These are phyloP conservation scores for Detonula confervacea DNA, from an alignment of 352 stramenopile species.

Conservation along the genomic window DNA sequence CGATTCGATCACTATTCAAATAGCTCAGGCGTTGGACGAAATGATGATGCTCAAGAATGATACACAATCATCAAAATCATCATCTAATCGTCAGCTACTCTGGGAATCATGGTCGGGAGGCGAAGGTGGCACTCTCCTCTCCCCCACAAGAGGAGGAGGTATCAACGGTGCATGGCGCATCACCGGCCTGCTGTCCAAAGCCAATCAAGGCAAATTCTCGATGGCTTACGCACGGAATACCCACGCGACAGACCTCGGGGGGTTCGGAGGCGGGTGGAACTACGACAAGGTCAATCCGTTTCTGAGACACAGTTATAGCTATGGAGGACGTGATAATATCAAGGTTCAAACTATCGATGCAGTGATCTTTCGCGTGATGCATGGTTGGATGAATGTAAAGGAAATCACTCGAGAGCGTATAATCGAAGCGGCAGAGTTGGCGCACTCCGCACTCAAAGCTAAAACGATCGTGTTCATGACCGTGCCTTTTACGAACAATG, in stretches of 20 bases:
- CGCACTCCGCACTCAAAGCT: slow-evolving; percentile 43
- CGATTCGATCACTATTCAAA: not conserved
- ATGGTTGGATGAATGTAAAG: slow-evolving; percentile 54
- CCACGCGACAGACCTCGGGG: no score
- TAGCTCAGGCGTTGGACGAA: not conserved
- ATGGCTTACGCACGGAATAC: no score
- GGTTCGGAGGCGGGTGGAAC: not conserved
- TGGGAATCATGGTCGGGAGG: not conserved
- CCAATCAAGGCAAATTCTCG: not conserved
- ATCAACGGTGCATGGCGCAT: not conserved
- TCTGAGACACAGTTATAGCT: not conserved
- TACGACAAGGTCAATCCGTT: not conserved
- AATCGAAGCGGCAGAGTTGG: slow-evolving; percentile 40
- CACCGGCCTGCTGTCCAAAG: not conserved
- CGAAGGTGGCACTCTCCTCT: not conserved
- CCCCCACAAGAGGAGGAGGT: not conserved
- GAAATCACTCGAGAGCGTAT: slow-evolving; percentile 52
- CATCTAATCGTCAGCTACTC: not conserved
- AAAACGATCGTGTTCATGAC: slow-evolving; percentile 53
- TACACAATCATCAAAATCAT: no score
- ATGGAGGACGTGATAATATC: not conserved
- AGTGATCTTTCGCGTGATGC: slow-evolving; percentile 55
- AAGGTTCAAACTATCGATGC: slow-evolving; percentile 44
- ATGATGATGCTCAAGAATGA: no score
- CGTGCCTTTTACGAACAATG: slow-evolving; percentile 50